These are phyloP conservation scores for Hanseniaspora nectarophila DNA, from an alignment of 805 yeast species.

Conservation along the genomic window DNA sequence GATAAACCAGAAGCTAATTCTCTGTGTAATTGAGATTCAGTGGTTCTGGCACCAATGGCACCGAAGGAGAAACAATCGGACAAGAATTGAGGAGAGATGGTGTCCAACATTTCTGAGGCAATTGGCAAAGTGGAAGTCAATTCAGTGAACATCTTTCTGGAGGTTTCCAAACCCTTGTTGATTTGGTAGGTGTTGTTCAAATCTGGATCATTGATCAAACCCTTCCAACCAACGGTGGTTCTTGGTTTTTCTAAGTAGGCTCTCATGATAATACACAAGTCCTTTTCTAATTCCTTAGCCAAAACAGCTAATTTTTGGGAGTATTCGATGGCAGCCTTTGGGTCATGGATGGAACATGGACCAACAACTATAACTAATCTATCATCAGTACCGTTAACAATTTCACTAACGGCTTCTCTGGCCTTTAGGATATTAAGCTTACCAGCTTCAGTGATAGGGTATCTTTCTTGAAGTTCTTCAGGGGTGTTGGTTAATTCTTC, in stretches of 20 bases:
- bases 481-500: slow-evolving; percentile 87
- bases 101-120: slow-evolving; percentile 95
- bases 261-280: slow-evolving; percentile 83
- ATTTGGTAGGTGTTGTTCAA: slow-evolving; percentile 85
- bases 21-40: slow-evolving; percentile 94
- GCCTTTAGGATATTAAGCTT: slow-evolving; percentile 58
- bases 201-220: slow-evolving; percentile 93
- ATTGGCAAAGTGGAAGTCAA: slow-evolving; percentile 74
- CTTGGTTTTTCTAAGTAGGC: slow-evolving; percentile 97
- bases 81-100: slow-evolving; percentile 91
- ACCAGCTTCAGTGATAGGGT: slow-evolving; percentile 51
- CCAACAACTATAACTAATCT: slow-evolving; percentile 83
- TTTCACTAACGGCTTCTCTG: slow-evolving; percentile 47
- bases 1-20: slow-evolving; percentile 93
- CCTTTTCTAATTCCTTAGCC: slow-evolving; percentile 53
- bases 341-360: slow-evolving; percentile 95
- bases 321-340: slow-evolving; percentile 83
- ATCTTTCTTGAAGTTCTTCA: slow-evolving; percentile 77
- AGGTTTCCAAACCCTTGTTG: slow-evolving; percentile 82
- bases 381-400: slow-evolving; percentile 59
- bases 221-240: slow-evolving; percentile 99
- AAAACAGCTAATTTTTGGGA: slow-evolving; percentile 51
- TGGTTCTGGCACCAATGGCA: slow-evolving; percentile 98
- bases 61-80: slow-evolving; percentile 90
- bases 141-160: slow-evolving; percentile 75